Conservation (phyloP, 1,139 yeast genomes). For the Eremothecium coryli region DNA sequence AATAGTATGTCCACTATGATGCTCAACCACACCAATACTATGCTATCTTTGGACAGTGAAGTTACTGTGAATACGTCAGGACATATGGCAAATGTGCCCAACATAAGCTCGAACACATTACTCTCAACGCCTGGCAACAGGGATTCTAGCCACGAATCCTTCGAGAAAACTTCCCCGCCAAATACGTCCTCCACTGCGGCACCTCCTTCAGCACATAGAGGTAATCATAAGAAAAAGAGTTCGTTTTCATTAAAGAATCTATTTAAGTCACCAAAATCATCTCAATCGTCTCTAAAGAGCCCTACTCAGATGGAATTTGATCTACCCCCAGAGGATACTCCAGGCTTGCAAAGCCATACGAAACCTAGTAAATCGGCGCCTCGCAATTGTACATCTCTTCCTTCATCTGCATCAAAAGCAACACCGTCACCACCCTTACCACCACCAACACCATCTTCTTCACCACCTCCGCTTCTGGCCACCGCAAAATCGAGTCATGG, state of each 20-base stretch:
- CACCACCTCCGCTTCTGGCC: background rate
- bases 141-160: too few relatives aligned
- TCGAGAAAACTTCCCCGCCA: background rate
- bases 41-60: slow-evolving; percentile 16
- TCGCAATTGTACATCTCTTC: background rate
- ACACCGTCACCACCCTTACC: background rate
- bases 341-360: too few relatives aligned
- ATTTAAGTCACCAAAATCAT: slow-evolving; percentile 26
- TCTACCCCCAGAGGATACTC: too few relatives aligned
- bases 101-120: background rate
- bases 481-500: slow-evolving; percentile 5
- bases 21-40: too few relatives aligned
- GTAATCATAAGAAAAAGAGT: too few relatives aligned
- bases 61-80: background rate
- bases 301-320: background rate
- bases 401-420: background rate
- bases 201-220: slow-evolving; percentile 10
- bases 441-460: background rate
- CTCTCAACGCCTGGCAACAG: slow-evolving; percentile 5
- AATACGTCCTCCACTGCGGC: background rate
- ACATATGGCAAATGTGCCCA: background rate
- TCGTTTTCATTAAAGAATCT: slow-evolving; percentile 28
- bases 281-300: background rate
- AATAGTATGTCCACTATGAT: too few relatives aligned
- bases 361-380: slow-evolving; percentile 1